phyloP scores from a whole-genome alignment of 225 moss, liverwort and hornwort genomes.

The Climacium dendroides region DNA sequence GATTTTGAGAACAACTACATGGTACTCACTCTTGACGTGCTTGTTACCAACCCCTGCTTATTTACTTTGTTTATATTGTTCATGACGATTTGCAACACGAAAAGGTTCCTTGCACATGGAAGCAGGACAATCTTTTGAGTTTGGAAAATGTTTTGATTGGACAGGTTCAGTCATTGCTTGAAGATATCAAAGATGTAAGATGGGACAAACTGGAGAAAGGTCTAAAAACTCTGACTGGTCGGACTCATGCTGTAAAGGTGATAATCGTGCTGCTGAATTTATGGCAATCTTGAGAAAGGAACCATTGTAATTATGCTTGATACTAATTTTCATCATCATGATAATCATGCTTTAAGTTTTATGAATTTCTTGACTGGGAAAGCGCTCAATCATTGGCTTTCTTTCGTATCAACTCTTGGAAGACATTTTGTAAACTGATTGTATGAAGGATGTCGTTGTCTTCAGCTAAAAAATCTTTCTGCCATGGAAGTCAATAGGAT shows the following conservation, averaged over 20 bases:
- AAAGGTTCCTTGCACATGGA: neutral
- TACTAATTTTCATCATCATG: neutral
- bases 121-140: neutral
- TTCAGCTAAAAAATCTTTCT: slow-evolving; percentile 92
- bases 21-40: slow-evolving; percentile 9
- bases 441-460: neutral
- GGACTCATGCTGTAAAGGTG: slow-evolving; percentile 87
- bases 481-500: slow-evolving; percentile 99
- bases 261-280: neutral
- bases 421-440: neutral
- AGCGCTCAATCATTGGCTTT: neutral
- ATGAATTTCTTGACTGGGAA: neutral
- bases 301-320: neutral
- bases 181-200: slow-evolving; percentile 91
- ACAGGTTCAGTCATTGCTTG: slow-evolving; percentile 88
- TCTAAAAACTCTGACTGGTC: slow-evolving; percentile 49
- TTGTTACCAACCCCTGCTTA: neutral
- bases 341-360: neutral
- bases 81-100: neutral
- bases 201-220: slow-evolving; percentile 94
- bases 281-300: neutral
- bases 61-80: neutral
- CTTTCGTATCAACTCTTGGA: neutral
- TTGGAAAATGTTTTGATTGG: neutral
- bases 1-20: slow-evolving; percentile 59